A percentile compares a stretch with the other conserved stretches of the same genome.
These are phyloP conservation scores for Boehmeria nivea DNA, from an alignment of 306 rosid species.

Conservation along the genomic window DNA sequence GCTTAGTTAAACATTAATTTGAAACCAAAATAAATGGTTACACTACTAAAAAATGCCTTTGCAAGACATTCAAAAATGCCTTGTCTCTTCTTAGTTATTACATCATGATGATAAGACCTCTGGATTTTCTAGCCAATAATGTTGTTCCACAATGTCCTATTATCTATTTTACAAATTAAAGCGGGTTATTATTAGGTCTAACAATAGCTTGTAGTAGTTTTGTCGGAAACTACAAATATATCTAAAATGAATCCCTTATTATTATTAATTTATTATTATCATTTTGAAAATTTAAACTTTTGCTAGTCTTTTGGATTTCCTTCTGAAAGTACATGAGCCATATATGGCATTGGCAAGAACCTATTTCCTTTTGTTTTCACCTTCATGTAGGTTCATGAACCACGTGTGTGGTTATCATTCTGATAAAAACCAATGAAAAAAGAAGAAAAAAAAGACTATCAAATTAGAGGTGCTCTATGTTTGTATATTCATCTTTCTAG, in stretches of 20 bases:
- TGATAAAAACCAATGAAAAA: conserved; percentile 15
- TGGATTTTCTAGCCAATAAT: not conserved
- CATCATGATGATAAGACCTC: not conserved
- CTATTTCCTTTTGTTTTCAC: not conserved
- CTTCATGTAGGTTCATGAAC: conserved; percentile 15
- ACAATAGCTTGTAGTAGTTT: too few species aligned
- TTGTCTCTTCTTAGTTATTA: conserved; percentile 13
- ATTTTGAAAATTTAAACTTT: too few species aligned
- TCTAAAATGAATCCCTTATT: too few species aligned
- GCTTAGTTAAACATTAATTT: too few species aligned
- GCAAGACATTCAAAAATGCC: too few species aligned
- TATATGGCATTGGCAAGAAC: conserved; percentile 4
- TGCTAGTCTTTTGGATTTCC: conserved; percentile 2
- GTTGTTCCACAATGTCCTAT: not conserved
- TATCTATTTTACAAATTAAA: too few species aligned
- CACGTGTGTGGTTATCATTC: conserved; percentile 40
- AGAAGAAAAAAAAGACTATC: not conserved
- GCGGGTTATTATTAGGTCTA: too few species aligned
- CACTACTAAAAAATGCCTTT: too few species aligned
- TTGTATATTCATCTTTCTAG: not conserved
- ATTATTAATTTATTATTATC: too few species aligned
- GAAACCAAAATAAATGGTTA: too few species aligned
- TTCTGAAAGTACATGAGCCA: conserved; percentile 15
- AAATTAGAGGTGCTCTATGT: not conserved
- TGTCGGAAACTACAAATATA: too few species aligned